Percentiles rank a stretch among this genome's conserved stretches.
Conservation (phyloP, 371 early-diverging fungal genomes). For the Circinella umbellata region DNA sequence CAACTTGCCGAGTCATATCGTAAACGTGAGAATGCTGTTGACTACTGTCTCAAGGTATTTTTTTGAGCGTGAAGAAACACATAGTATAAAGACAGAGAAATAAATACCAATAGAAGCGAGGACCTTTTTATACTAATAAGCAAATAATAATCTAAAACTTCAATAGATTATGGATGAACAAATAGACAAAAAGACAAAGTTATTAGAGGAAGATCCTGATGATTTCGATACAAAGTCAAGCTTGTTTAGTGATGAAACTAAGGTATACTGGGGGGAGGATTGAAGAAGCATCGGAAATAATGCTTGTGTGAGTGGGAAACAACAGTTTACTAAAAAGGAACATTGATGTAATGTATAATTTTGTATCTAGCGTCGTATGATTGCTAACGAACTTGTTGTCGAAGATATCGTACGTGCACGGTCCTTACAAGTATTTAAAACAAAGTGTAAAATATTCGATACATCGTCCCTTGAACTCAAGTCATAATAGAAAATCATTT, state of each 20-base stretch:
- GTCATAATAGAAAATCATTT: constrained; percentile 11
- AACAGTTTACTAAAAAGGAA: neutral
- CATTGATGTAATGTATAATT: neutral
- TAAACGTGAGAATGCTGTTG: constrained; percentile 71
- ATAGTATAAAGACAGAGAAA: no score
- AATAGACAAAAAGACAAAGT: constrained; percentile 56
- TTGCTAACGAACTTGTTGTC: constrained; percentile 70
- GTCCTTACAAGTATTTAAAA: constrained; percentile 71
- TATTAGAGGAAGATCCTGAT: constrained; percentile 66
- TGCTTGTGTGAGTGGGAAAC: no score
- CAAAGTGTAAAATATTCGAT: constrained; percentile 70
- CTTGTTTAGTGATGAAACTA: constrained; percentile 64
- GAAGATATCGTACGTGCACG: constrained; percentile 78
- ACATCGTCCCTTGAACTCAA: constrained; percentile 53
- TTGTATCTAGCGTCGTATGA: constrained; percentile 67
- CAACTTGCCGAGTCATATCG: constrained; percentile 70
- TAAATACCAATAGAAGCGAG: neutral
- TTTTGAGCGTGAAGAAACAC: neutral
- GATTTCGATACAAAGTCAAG: constrained; percentile 62
- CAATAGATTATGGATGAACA: constrained; percentile 65
- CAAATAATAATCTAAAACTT: no score
- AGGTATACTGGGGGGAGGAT: constrained; percentile 31
- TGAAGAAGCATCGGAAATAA: no score
- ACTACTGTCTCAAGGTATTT: constrained; percentile 70
- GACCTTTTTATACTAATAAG: no score